Conservation (phyloP, 768 basidiomycete species). For the Lentinula guzmanii region DNA sequence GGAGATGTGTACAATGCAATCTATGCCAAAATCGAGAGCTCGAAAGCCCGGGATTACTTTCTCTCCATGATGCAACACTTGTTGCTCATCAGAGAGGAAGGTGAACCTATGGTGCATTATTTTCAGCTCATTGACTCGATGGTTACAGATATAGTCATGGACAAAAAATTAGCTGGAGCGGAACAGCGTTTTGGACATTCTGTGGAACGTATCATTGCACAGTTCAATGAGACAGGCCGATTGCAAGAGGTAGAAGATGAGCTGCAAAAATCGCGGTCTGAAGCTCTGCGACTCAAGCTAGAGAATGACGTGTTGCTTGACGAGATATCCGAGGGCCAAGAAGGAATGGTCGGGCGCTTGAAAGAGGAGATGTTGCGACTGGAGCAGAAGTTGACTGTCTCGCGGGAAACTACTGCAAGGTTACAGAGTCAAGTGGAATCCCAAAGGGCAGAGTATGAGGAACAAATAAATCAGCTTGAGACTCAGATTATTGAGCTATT, state of each 20-base stretch:
- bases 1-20: constrained; percentile 87
- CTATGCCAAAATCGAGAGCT: constrained; percentile 66
- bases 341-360: constrained; percentile 78
- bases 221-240: constrained; percentile 87
- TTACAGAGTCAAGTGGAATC: constrained; percentile 73
- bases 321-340: constrained; percentile 74
- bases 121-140: constrained; percentile 89
- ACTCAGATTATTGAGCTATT: constrained; percentile 92
- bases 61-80: constrained; percentile 93
- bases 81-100: constrained; percentile 85
- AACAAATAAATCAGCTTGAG: constrained; percentile 83
- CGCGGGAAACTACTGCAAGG: constrained; percentile 70
- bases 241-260: constrained; percentile 77
- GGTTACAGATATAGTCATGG: constrained; percentile 86
- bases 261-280: constrained; percentile 57
- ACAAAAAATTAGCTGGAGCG: constrained; percentile 81
- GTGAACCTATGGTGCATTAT: constrained; percentile 76
- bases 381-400: constrained; percentile 74
- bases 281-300: constrained; percentile 58
- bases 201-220: constrained; percentile 81
- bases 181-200: constrained; percentile 84
- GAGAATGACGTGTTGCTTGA: constrained; percentile 83
- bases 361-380: constrained; percentile 63
- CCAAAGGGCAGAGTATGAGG: constrained; percentile 77
- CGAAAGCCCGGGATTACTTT: constrained; percentile 79